phyloP scores from a whole-genome alignment of 2,329 filamentous ascomycete genomes.

The Phialophora verrucosa region DNA sequence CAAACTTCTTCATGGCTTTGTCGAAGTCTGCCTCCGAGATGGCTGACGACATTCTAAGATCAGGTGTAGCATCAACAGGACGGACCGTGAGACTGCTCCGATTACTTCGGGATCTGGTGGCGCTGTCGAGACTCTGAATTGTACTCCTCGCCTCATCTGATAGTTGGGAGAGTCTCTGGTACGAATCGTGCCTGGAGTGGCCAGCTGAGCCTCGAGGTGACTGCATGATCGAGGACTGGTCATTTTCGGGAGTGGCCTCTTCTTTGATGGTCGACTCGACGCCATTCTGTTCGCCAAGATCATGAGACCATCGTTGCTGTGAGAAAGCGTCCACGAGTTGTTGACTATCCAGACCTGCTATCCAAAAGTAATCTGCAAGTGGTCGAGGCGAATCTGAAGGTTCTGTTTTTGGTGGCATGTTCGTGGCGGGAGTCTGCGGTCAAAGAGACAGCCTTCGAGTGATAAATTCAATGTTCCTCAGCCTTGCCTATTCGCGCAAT shows the following conservation, averaged over 20 bases:
- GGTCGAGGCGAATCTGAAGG: conserved; percentile 53
- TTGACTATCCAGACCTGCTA: conserved; percentile 57
- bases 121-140: conserved; percentile 57
- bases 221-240: conserved; percentile 44
- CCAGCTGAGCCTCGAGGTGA: conserved; percentile 51
- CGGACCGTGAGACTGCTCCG: conserved; percentile 67
- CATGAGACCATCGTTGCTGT: conserved; percentile 32
- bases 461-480: not conserved
- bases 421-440: not conserved
- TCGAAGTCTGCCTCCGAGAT: conserved; percentile 88
- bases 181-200: conserved; percentile 47
- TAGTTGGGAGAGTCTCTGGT: conserved; percentile 47
- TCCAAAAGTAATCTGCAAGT: conserved; percentile 72
- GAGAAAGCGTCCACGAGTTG: conserved; percentile 52
- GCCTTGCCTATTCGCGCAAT: conserved; percentile 1
- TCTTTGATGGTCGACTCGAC: conserved; percentile 61
- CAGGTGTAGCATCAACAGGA: conserved; percentile 44
- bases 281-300: conserved; percentile 48
- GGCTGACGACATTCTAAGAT: conserved; percentile 46
- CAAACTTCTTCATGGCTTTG: conserved; percentile 89
- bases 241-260: conserved; percentile 62
- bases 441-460: not conserved
- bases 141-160: conserved; percentile 49
- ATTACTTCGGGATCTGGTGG: conserved; percentile 62
- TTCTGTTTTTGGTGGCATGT: conserved; percentile 25